Base-by-base conservation (phyloP, 495 filamentous ascomycete species). In the Penicillium odoratum region DNA sequence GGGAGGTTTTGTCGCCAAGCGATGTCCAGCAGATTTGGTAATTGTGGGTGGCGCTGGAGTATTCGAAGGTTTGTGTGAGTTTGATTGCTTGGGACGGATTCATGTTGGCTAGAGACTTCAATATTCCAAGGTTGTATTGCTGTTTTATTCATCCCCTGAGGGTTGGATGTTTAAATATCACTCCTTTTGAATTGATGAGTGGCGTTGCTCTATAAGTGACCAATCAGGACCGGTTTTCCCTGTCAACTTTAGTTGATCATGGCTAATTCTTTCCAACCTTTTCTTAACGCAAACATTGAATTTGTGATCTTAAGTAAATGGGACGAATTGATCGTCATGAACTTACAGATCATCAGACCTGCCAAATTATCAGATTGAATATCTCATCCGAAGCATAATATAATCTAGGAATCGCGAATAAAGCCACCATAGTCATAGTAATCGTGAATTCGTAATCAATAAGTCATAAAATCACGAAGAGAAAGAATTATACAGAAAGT, bases 1-100 rank as follows among this genome's bases (percentile, higher is more conserved):
- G 68, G 1, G 36, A 26, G 25, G 26, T 16, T 29, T 55, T 10
- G 18, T 53, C 7, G 3, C 72, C 72, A 15, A 73, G 52, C 8
- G 57, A 60, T 15, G 62, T 69, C 68, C 69, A 74, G 36, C 28
- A 50, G 49, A 74, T 65, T 8, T 43, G 21, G 33, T 64, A 70
- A 9, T 4, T 50, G 25, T 67, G 60, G 16, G 66, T 66, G 7
- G 52, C 6, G 30, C 43, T 69, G 15, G 52, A 50, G 53, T 68
- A 55, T 36, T 51, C 29, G 55, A 73, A 73, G 48, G 60, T 66
- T 53, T 67, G 60, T 21, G 57, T 56, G 26, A 71, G 68, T 34
- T 38, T 9, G 29, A 55, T 55, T 8, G 36, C 1, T 0, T 33
- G n/a, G 30, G 21, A 28, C 13, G 46, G 15, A 31, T 11, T 9